Base-by-base conservation (phyloP, 352 stramenopile genomes). In the Blastocystis sp. region DNA sequence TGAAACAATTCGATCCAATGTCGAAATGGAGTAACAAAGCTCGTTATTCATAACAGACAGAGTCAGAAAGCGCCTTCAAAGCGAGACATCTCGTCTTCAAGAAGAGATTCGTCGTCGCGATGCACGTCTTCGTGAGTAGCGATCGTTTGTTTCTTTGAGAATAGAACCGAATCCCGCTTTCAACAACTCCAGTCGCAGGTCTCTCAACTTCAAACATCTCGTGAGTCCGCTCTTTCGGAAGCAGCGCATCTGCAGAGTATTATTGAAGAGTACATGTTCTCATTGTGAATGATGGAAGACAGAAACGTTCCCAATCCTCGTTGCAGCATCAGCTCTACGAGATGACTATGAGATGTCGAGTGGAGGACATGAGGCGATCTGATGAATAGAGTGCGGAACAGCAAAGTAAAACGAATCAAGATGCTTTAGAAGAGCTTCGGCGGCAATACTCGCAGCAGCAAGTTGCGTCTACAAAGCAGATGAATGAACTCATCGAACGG, bases 401-500 rank as follows among this genome's bases (percentile, higher is more conserved):
- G 50, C 73, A 84, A 37, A 29, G 20, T 7, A 20, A 84, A 34
- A 53, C 56, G 0, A 37, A 69, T 23, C 59, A 43, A 2, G n/a
- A 20, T 0, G 50, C 73, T 2, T 53, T 84, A 4, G 73, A 84
- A 43, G 73, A 68, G 39, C 55, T 84, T 47, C 29, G 43, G 34
- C 45, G 55, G 13, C 73, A 84, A n/a, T 53, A 69, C 8, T 23
- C 11, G 39, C 73, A 68, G 50, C 50, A 64, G 56, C 73, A 84
- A 45, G 20, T 5, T n/a, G 26, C 29, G 20, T 47, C 45, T 11
- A 37, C 73, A 0, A 56, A 47, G 39, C 73, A 68, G 54, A n/a
- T 84, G 0, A 34, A 84, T 20, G 73, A 84, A 34, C 29, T 84
- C 53, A 84, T 84, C 23, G 73, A 84, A 37, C 18, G 41, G 73